Conservation (phyloP, 164 flowering plant species). For the Annona squamosa region DNA sequence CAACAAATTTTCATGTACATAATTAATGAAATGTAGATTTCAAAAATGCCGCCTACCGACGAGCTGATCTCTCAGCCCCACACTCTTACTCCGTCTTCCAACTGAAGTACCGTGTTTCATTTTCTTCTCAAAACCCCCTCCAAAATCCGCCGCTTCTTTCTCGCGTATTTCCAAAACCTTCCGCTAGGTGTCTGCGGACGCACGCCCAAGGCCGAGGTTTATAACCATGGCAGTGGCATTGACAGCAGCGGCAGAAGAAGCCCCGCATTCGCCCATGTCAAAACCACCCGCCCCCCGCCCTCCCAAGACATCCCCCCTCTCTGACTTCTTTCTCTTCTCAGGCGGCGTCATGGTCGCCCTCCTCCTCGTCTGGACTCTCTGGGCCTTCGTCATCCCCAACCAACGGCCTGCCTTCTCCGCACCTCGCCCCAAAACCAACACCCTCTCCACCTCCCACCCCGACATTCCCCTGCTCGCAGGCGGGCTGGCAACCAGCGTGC, state of each 20-base stretch:
- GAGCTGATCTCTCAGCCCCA: background rate
- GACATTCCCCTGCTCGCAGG: background rate
- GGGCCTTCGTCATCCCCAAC: conserved; percentile 23
- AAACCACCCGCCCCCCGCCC: conserved; percentile 16
- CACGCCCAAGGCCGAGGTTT: background rate
- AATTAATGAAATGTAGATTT: background rate
- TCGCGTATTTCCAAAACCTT: background rate
- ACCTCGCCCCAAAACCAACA: background rate
- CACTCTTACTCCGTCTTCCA: background rate
- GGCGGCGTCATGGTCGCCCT: conserved; percentile 47
- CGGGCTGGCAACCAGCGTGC: background rate
- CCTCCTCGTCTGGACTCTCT: conserved; percentile 47
- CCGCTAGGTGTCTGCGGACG: conserved; percentile 7
- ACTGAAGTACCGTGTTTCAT: background rate
- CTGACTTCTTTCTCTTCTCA: conserved; percentile 33
- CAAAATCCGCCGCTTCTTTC: background rate
- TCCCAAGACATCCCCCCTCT: conserved; percentile 21
- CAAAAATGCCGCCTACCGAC: background rate
- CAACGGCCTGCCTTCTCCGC: conserved; percentile 12
- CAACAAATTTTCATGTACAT: background rate
- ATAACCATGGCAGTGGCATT: background rate
- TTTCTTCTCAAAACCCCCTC: background rate
- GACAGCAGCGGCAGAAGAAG: background rate
- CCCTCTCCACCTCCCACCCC: background rate
- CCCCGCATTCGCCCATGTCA: conserved; percentile 24